Evolutionary conservation across 2,329 filamentous ascomycete genomes (phyloP), one percentile per base, ranked within the genome.

Genomic region (Proliferodiscus dingleyae): DNA sequence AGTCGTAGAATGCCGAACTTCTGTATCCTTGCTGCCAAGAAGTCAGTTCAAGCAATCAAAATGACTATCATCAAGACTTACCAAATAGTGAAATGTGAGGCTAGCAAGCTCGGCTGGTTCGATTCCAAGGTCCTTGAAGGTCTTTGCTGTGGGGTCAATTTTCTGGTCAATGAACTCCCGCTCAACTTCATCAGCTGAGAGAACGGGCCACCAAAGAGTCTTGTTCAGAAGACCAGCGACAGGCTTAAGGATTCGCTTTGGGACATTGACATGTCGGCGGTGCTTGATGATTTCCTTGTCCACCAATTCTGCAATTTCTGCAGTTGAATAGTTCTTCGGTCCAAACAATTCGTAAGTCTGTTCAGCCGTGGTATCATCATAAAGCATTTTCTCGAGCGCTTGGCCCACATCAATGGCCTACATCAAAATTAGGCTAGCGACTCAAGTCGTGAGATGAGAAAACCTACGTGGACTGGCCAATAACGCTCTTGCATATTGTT

Each of bases 291-390:
- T 96, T 72, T 98, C 93, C 55, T 79, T 82, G 72, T 96, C 89
- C 41, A 97, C 90, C 55, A 97, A 68, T 60, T 86, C 80, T 39
- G 87, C 84, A 56, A 98, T 89, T 68, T 97, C 86, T 28, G 79
- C 81, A 63, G 89, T 89, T 52, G 83, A 89, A 76, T 97, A 97
- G 63, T 95, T 80, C 69, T 85, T 93, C 37, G 93, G 91, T 2
- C 93, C 93, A 68, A 89, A 95, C 13, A 98, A 83, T 71, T 98
- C 93, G 61, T 78, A 98, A 0, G 91, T 98, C 71, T 97, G 83
- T 8, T 84, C 84, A 7, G 86, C 89, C 15, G 93, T 97, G 62
- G 70, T 85, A 68, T 98, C 93, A 62, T 97, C 90, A 64, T 89
- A 85, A 47, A 89, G 77, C 80, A 98, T 96, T 59, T 78, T 74